phyloP scores from a whole-genome alignment of 768 basidiomycete genomes.

The Rubroboletus satanas region DNA sequence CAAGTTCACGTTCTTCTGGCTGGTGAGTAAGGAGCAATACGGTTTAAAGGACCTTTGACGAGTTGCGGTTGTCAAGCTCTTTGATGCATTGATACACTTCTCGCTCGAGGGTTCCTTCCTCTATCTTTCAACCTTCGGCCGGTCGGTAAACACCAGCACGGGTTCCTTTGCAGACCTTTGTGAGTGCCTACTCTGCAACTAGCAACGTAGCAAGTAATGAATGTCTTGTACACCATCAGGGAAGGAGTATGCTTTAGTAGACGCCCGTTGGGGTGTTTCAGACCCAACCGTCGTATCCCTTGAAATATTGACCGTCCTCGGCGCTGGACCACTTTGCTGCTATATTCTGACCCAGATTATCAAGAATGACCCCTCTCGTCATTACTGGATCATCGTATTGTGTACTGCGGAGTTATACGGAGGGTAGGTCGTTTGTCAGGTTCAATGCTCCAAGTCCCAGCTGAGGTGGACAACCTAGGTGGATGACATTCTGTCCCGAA shows the following conservation, averaged over 20 bases:
- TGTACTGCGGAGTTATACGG: conserved; percentile 77
- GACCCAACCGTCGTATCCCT: conserved; percentile 81
- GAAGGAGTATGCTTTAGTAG: conserved; percentile 78
- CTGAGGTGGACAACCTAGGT: conserved; percentile 35
- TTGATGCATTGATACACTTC: conserved; percentile 79
- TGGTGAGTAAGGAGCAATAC: conserved; percentile 42
- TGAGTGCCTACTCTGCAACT: conserved; percentile 34
- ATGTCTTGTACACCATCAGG: conserved; percentile 38
- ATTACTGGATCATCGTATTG: conserved; percentile 71
- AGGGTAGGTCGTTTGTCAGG: conserved; percentile 42
- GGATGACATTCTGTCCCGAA: conserved; percentile 89
- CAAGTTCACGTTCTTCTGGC: conserved; percentile 71
- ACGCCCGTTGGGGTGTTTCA: conserved; percentile 75
- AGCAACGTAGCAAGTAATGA: not conserved
- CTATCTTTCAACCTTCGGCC: conserved; percentile 70
- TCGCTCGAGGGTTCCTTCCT: conserved; percentile 78
- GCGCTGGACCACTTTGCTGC: conserved; percentile 67
- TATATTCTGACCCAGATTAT: conserved; percentile 67
- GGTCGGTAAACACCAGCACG: conserved; percentile 62
- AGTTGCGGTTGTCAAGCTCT: conserved; percentile 44
- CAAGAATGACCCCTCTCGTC: conserved; percentile 55
- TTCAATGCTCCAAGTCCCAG: not conserved
- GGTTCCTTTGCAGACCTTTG: conserved; percentile 74
- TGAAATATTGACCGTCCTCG: conserved; percentile 77
- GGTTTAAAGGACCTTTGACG: not conserved